phyloP scores from a whole-genome alignment of 371 early-diverging fungal species.

The Mucor mucedo region DNA sequence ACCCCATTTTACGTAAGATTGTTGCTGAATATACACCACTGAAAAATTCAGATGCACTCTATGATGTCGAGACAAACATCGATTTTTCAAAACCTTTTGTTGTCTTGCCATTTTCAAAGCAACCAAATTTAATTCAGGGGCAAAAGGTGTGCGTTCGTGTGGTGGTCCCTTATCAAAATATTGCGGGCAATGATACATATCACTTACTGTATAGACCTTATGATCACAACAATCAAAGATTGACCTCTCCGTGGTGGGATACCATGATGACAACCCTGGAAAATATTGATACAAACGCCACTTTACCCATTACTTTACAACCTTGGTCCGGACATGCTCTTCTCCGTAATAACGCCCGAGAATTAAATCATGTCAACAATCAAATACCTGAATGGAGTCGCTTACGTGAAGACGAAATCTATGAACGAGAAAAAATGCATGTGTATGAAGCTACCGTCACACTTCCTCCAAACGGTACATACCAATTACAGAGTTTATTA shows the following conservation, averaged over 20 bases:
- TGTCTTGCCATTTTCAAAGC: slow-evolving; percentile 22
- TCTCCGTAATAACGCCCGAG: slow-evolving; percentile 26
- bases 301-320: slow-evolving; percentile 33
- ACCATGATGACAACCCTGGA: slow-evolving; percentile 31
- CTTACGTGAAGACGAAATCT: slow-evolving; percentile 24
- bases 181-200: slow-evolving; percentile 8
- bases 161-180: slow-evolving; percentile 27
- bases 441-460: slow-evolving; percentile 52
- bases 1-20: slow-evolving; percentile 30
- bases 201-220: slow-evolving; percentile 33
- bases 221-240: slow-evolving; percentile 13
- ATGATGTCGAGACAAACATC: slow-evolving; percentile 11
- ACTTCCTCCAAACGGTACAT: slow-evolving; percentile 35
- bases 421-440: slow-evolving; percentile 41
- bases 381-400: slow-evolving; percentile 34
- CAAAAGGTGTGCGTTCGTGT: slow-evolving; percentile 31
- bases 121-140: slow-evolving; percentile 8
- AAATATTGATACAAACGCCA: slow-evolving; percentile 26
- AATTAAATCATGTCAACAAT: slow-evolving; percentile 8
- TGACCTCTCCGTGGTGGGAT: slow-evolving; percentile 47
- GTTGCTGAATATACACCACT: slow-evolving; percentile 22
- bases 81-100: slow-evolving; percentile 19
- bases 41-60: slow-evolving; percentile 19
- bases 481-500: slow-evolving; percentile 33
- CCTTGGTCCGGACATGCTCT: slow-evolving; percentile 38